These are phyloP conservation scores for Yamadazyma epiphylla DNA, from an alignment of 1,139 yeast species.

Conservation along the genomic window DNA sequence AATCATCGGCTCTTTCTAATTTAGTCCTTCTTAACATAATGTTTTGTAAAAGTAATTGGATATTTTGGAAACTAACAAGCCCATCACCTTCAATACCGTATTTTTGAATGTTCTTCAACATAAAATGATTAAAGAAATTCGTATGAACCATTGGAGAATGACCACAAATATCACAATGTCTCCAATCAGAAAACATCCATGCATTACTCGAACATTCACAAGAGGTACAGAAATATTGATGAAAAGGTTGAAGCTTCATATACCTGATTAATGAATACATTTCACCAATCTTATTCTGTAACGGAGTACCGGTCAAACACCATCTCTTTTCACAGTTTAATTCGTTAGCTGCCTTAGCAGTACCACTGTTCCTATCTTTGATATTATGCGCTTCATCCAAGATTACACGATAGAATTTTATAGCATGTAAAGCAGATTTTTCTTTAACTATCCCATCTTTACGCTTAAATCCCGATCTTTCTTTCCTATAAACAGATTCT, in stretches of 20 bases:
- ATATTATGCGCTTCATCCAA: conserved; percentile 97
- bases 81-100: conserved; percentile 82
- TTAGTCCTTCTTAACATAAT: conserved; percentile 93
- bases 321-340: conserved; percentile 71
- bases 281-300: conserved; percentile 95
- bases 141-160: conserved; percentile 94
- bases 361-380: conserved; percentile 89
- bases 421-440: conserved; percentile 67
- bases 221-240: conserved; percentile 84
- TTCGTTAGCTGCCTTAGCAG: conserved; percentile 85
- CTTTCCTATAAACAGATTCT: conserved; percentile 83
- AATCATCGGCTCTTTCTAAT: conserved; percentile 92
- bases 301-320: conserved; percentile 94
- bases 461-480: conserved; percentile 76
- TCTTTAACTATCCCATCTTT: conserved; percentile 70
- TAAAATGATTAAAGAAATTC: conserved; percentile 90
- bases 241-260: conserved; percentile 78
- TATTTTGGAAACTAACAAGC: conserved; percentile 66
- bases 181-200: conserved; percentile 81
- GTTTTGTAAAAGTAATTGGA: conserved; percentile 68
- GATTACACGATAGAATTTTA: conserved; percentile 80
- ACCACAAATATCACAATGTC: conserved; percentile 81
- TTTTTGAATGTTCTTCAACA: conserved; percentile 87
- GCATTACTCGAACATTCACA: conserved; percentile 79
- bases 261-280: conserved; percentile 87